A percentile compares a stretch with the other conserved stretches of the same genome.
Conservation (phyloP, 306 rosid genomes). For the Acmispon strigosus region DNA sequence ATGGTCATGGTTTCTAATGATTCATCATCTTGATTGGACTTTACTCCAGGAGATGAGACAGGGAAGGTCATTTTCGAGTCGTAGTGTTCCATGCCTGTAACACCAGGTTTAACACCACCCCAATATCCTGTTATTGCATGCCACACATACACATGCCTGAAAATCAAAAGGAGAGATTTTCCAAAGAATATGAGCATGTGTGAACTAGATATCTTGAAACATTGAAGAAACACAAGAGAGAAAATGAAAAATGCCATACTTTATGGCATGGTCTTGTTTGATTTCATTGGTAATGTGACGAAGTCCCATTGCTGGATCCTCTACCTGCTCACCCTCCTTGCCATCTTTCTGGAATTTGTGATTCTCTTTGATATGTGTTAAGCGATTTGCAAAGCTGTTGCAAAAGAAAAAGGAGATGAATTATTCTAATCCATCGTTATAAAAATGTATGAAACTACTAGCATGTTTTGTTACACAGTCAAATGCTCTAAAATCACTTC, state of each 20-base stretch:
- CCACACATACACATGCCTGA: constrained; percentile 77
- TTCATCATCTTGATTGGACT: constrained; percentile 60
- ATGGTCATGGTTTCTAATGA: constrained; percentile 43
- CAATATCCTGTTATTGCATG: constrained; percentile 92
- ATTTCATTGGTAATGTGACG: constrained; percentile 55
- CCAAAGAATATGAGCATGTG: constrained; percentile 13
- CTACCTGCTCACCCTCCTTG: constrained; percentile 54
- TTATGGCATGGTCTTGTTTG: constrained; percentile 41
- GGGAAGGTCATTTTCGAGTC: constrained; percentile 69
- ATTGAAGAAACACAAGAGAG: not conserved
- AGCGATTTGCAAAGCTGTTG: constrained; percentile 72
- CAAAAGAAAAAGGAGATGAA: not conserved
- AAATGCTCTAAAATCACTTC: too few species aligned
- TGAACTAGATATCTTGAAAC: not conserved
- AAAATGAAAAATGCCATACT: constrained; percentile 32
- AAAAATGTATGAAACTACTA: not conserved
- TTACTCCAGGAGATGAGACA: constrained; percentile 65
- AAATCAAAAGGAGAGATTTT: not conserved
- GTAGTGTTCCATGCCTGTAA: constrained; percentile 61
- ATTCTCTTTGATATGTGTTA: constrained; percentile 72
- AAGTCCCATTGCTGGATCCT: constrained; percentile 69
- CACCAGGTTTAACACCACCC: constrained; percentile 84
- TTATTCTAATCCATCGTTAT: not conserved
- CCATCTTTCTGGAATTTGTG: constrained; percentile 85
- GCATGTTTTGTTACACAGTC: too few species aligned